phyloP scores from a whole-genome alignment of 2,329 filamentous ascomycete species.

The Reticulascus tulasneorum region DNA sequence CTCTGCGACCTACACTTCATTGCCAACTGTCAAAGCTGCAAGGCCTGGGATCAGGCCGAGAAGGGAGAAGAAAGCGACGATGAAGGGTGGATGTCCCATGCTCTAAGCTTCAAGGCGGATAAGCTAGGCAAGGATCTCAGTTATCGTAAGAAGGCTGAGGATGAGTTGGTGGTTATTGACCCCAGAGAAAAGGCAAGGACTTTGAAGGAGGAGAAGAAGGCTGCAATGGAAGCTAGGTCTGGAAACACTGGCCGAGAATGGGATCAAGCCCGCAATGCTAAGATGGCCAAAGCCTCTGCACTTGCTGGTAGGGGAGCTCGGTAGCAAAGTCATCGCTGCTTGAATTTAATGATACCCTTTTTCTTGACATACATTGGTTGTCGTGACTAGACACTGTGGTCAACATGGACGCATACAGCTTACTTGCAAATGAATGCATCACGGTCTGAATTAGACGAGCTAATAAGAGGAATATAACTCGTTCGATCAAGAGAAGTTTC shows the following conservation, averaged over 20 bases:
- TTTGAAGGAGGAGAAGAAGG: slow-evolving; percentile 61
- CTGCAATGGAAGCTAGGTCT: slow-evolving; percentile 50
- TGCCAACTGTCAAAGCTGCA: slow-evolving; percentile 88
- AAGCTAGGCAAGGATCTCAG: slow-evolving; percentile 85
- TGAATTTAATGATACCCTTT: slow-evolving; percentile 17
- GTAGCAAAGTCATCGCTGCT: too few relatives aligned
- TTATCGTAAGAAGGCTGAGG: slow-evolving; percentile 87
- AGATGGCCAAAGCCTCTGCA: slow-evolving; percentile 49
- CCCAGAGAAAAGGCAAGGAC: slow-evolving; percentile 77
- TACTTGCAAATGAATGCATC: too few relatives aligned
- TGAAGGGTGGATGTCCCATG: slow-evolving; percentile 80
- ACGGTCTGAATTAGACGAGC: too few relatives aligned
- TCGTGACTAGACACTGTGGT: too few relatives aligned
- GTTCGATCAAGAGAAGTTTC: too few relatives aligned
- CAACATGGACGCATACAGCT: too few relatives aligned
- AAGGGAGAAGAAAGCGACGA: slow-evolving; percentile 56
- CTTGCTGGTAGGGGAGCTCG: slow-evolving; percentile 54
- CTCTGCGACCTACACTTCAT: slow-evolving; percentile 96
- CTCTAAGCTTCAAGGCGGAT: slow-evolving; percentile 82
- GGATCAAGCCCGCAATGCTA: slow-evolving; percentile 56
- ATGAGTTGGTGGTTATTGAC: slow-evolving; percentile 90
- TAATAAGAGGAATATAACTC: too few relatives aligned
- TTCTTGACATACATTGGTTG: too few relatives aligned
- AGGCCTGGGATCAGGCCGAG: slow-evolving; percentile 70
- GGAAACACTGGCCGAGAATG: slow-evolving; percentile 51